phyloP scores from a whole-genome alignment of 768 basidiomycete genomes.

The Auricularia sp. region DNA sequence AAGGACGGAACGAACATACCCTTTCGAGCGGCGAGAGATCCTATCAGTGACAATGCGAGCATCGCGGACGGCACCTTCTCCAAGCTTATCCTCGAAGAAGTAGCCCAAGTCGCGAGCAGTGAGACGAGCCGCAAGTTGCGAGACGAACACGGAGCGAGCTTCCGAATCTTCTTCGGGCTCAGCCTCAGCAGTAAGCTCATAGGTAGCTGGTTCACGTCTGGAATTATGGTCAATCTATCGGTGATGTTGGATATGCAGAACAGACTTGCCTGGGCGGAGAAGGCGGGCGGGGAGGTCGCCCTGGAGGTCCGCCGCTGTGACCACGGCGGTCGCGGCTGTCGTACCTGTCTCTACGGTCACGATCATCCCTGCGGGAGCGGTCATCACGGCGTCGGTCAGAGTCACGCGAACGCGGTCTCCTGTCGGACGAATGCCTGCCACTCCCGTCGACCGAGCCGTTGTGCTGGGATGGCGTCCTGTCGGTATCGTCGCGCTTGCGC shows the following conservation, averaged over 20 bases:
- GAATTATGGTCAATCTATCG: neutral
- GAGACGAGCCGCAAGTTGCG: conserved; percentile 92
- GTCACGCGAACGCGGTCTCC: neutral
- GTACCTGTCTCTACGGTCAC: neutral
- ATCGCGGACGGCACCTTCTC: conserved; percentile 89
- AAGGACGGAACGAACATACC: conserved; percentile 37
- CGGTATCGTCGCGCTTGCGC: conserved; percentile 47
- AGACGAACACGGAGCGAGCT: conserved; percentile 96
- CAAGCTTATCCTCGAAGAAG: conserved; percentile 97
- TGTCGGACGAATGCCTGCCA: conserved; percentile 5
- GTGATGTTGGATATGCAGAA: too few species aligned
- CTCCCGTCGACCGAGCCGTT: conserved; percentile 1
- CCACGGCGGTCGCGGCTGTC: conserved; percentile 20
- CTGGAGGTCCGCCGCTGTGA: conserved; percentile 29
- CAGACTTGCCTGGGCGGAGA: conserved; percentile 5
- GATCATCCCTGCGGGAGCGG: conserved; percentile 8
- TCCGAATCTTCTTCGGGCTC: conserved; percentile 96
- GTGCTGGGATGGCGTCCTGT: conserved; percentile 31
- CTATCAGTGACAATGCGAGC: conserved; percentile 94
- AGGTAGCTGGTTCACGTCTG: conserved; percentile 63
- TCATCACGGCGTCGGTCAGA: conserved; percentile 6
- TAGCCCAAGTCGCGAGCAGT: conserved; percentile 95
- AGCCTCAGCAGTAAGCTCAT: conserved; percentile 47
- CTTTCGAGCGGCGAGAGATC: conserved; percentile 92
- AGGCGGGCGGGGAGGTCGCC: conserved; percentile 26